Evolutionary conservation across 2,329 filamentous ascomycete species (phyloP).

Genomic region (Zasmidium cellare): DNA sequence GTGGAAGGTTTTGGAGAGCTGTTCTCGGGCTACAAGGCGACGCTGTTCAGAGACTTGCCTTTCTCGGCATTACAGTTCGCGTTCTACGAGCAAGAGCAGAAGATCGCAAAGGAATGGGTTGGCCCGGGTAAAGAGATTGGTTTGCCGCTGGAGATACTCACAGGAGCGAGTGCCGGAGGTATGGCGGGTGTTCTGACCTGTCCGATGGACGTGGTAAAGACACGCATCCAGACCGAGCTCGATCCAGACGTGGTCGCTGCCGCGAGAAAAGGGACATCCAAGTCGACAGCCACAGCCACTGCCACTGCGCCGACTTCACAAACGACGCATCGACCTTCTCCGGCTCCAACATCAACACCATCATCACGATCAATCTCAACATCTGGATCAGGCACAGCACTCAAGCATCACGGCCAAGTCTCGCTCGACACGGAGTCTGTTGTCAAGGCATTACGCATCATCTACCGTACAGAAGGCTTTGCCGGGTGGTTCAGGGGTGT

Average conservation of each 20-base stretch:
- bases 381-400: conserved; percentile 81
- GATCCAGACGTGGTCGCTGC: conserved; percentile 50
- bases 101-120: conserved; percentile 75
- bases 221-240: conserved; percentile 89
- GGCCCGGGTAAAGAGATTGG: conserved; percentile 77
- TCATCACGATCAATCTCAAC: conserved; percentile 69
- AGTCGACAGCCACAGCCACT: conserved; percentile 4
- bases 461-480: conserved; percentile 87
- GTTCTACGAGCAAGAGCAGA: conserved; percentile 94
- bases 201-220: conserved; percentile 96
- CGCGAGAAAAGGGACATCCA: conserved; percentile 15
- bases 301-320: conserved; percentile 13
- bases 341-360: conserved; percentile 6
- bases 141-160: conserved; percentile 79
- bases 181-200: conserved; percentile 93
- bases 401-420: conserved; percentile 74
- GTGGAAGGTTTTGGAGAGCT: conserved; percentile 81
- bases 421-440: conserved; percentile 88
- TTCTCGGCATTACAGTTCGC: conserved; percentile 97
- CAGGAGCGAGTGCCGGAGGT: conserved; percentile 84
- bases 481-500: conserved; percentile 93
- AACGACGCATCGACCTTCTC: conserved; percentile 16
- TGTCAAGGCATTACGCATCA: conserved; percentile 76
- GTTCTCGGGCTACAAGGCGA: conserved; percentile 97
- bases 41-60: conserved; percentile 87